Evolutionary conservation across 2,329 filamentous ascomycete species (phyloP).

Genomic region (Pseudocercospora fuligena): DNA sequence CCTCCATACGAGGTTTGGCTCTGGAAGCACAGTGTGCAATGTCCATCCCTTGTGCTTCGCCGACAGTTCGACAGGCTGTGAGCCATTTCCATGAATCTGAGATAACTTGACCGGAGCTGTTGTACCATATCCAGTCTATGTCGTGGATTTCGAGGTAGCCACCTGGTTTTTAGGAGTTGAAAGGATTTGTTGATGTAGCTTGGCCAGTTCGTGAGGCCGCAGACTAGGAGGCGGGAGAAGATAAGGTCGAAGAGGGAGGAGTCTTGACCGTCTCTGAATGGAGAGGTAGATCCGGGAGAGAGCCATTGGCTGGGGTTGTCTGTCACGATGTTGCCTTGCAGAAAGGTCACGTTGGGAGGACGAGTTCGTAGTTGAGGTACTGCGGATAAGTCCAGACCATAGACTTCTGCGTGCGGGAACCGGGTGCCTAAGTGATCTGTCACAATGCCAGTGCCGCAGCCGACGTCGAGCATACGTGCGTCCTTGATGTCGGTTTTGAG

Average conservation of each 20-base stretch:
- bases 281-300: background rate
- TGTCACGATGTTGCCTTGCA: constrained; percentile 21
- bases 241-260: constrained; percentile 26
- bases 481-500: constrained; percentile 11
- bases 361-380: constrained; percentile 30
- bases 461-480: constrained; percentile 38
- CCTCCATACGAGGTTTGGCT: constrained; percentile 22
- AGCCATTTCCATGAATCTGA: constrained; percentile 28
- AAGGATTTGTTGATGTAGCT: constrained; percentile 22
- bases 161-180: constrained; percentile 26
- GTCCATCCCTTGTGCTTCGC: constrained; percentile 20
- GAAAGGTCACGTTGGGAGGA: constrained; percentile 18
- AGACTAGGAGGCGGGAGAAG: constrained; percentile 32
- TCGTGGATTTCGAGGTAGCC: constrained; percentile 32
- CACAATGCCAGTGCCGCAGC: constrained; percentile 38
- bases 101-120: constrained; percentile 10
- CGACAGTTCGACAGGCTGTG: constrained; percentile 4
- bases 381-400: constrained; percentile 42
- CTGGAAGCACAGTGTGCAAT: constrained; percentile 17
- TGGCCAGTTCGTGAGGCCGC: constrained; percentile 30
- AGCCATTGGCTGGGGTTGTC: constrained; percentile 12
- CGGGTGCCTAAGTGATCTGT: constrained; percentile 33
- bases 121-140: constrained; percentile 23
- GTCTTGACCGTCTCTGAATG: background rate
- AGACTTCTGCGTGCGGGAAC: constrained; percentile 37